phyloP scores from a whole-genome alignment of 164 flowering plant genomes.

The Malania oleifera region DNA sequence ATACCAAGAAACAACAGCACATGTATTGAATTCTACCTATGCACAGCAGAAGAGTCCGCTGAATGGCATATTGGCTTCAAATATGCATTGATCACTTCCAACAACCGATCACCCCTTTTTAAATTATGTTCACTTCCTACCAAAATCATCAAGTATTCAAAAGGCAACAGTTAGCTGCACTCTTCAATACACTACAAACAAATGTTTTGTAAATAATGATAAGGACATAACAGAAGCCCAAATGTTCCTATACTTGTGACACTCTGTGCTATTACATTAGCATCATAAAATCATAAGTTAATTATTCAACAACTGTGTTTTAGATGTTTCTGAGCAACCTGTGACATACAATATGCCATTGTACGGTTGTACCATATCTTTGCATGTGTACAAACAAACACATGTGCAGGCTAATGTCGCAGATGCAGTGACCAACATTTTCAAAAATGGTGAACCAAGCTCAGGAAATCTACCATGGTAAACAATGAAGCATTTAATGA shows the following conservation, averaged over 20 bases:
- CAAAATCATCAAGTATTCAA: conserved; percentile 3
- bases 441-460: too few species aligned
- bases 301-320: not conserved
- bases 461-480: too few species aligned
- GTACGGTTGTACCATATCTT: not conserved
- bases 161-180: not conserved
- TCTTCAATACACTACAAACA: not conserved
- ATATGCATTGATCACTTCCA: conserved; percentile 69
- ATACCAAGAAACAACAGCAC: not conserved
- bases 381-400: not conserved
- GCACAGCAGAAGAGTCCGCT: conserved; percentile 66
- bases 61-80: conserved; percentile 84
- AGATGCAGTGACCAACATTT: too few species aligned
- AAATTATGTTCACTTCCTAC: conserved; percentile 23
- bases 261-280: not conserved
- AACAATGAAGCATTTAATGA: too few species aligned
- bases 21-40: conserved; percentile 39
- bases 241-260: not conserved
- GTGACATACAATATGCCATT: not conserved
- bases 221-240: not conserved
- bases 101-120: conserved; percentile 24
- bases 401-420: too few species aligned
- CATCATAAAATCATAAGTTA: not conserved
- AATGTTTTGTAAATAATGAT: not conserved
- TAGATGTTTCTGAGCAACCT: too few species aligned